Evolutionary conservation across 2,329 filamentous ascomycete species (phyloP).

Genomic region (Hysterium pulicare): DNA sequence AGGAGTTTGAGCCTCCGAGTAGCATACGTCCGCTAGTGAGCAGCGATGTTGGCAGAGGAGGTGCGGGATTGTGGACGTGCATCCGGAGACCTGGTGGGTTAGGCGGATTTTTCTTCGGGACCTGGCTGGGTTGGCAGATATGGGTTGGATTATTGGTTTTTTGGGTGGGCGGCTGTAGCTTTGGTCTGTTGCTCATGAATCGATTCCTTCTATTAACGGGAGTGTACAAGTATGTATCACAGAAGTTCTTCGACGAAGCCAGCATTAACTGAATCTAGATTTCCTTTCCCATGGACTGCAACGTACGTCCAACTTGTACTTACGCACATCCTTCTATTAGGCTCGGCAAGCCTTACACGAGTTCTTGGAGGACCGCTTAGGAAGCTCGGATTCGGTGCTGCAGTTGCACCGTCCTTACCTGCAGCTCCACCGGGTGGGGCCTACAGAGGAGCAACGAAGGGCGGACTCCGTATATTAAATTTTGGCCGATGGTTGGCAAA

Average conservation of each 20-base stretch:
- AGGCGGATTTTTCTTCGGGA: conserved; percentile 49
- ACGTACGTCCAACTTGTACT: conserved; percentile 51
- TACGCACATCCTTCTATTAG: conserved; percentile 48
- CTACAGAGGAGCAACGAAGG: conserved; percentile 23
- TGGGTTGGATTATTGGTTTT: conserved; percentile 48
- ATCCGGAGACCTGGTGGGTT: conserved; percentile 42
- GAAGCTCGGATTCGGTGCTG: conserved; percentile 41
- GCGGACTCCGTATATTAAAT: conserved; percentile 8
- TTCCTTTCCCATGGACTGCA: conserved; percentile 51
- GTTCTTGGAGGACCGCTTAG: conserved; percentile 42
- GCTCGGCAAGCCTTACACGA: conserved; percentile 48
- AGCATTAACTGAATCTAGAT: conserved; percentile 31
- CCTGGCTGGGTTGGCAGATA: conserved; percentile 46
- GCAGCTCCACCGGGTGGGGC: conserved; percentile 29
- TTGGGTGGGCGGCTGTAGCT: conserved; percentile 47
- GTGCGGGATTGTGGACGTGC: conserved; percentile 25
- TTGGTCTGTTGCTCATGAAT: conserved; percentile 50
- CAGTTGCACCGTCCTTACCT: conserved; percentile 43
- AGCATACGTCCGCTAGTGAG: conserved; percentile 39
- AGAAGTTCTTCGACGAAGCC: not conserved
- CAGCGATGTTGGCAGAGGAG: conserved; percentile 27
- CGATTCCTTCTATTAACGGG: conserved; percentile 51
- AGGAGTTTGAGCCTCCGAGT: conserved; percentile 37
- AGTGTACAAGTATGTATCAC: conserved; percentile 38
- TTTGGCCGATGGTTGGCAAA: conserved; percentile 37